Evolutionary conservation across 257 asterid species (phyloP).

Genomic region (Salvia rosmarinus): DNA sequence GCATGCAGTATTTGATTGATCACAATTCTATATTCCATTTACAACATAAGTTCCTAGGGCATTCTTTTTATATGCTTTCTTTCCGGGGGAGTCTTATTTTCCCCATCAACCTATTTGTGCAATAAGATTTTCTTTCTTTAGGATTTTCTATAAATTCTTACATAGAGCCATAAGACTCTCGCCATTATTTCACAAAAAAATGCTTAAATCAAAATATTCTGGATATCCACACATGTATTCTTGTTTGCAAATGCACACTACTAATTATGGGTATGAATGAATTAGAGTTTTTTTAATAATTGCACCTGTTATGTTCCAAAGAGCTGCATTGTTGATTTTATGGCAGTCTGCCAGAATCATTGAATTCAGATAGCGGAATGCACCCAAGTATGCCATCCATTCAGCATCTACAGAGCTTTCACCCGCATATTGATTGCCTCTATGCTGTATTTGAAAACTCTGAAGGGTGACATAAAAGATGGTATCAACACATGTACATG

Average conservation of each 20-base stretch:
- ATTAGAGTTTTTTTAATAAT: conserved; percentile 6
- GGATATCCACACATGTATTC: background rate
- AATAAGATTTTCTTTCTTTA: no score
- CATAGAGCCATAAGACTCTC: no score
- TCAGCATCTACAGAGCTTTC: conserved; percentile 82
- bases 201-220: no score
- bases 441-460: conserved; percentile 74
- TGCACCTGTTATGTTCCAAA: conserved; percentile 84
- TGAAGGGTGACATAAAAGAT: conserved; percentile 46
- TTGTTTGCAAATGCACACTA: background rate
- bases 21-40: no score
- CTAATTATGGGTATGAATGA: conserved; percentile 10
- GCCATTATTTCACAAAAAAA: no score
- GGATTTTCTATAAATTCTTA: no score
- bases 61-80: no score
- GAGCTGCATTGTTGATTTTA: conserved; percentile 71
- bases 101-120: no score
- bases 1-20: no score
- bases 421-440: conserved; percentile 70
- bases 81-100: no score
- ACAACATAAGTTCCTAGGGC: no score
- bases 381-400: conserved; percentile 98
- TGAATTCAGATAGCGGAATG: conserved; percentile 64
- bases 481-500: conserved; percentile 29
- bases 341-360: conserved; percentile 75